These are phyloP conservation scores for Tolypocladium tropicale DNA, from an alignment of 2,329 filamentous ascomycete genomes.

Conservation along the genomic window DNA sequence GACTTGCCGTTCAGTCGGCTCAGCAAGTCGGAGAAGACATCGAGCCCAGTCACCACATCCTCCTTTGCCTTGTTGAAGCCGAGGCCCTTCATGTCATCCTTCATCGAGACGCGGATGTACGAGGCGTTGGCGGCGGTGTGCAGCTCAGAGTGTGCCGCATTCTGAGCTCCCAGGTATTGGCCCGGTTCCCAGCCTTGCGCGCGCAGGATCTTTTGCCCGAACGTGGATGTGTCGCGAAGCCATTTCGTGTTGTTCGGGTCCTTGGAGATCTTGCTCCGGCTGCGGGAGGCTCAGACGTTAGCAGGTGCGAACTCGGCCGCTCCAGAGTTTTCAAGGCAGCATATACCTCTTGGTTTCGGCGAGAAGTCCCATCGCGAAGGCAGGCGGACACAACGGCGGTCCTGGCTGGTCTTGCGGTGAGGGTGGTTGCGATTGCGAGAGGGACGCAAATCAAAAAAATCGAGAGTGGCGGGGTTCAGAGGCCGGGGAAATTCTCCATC, in stretches of 20 bases:
- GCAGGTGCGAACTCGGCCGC: background rate
- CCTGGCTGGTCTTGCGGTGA: background rate
- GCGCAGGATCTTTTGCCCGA: constrained; percentile 82
- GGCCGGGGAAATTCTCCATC: constrained; percentile 15
- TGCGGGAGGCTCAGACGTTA: constrained; percentile 9
- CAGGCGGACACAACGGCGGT: background rate
- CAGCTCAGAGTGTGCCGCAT: constrained; percentile 63
- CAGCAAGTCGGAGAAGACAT: constrained; percentile 76
- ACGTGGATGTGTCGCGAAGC: constrained; percentile 70
- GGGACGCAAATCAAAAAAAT: constrained; percentile 16
- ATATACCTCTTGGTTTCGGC: constrained; percentile 23
- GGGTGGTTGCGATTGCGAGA: background rate
- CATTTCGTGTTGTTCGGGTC: constrained; percentile 96
- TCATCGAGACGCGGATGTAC: constrained; percentile 74
- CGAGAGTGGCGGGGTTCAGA: constrained; percentile 14
- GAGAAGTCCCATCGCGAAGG: constrained; percentile 23
- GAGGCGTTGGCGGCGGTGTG: constrained; percentile 74
- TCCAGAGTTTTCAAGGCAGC: background rate
- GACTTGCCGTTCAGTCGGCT: constrained; percentile 84
- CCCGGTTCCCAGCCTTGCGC: constrained; percentile 88
- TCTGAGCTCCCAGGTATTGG: constrained; percentile 65
- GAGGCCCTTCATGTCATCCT: constrained; percentile 84
- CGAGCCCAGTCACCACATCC: constrained; percentile 73
- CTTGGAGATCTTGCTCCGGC: constrained; percentile 60
- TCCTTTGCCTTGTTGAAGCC: constrained; percentile 70